Evolutionary conservation across 208 protist species (phyloP).

Genomic region (Wallacemonas sp.): DNA sequence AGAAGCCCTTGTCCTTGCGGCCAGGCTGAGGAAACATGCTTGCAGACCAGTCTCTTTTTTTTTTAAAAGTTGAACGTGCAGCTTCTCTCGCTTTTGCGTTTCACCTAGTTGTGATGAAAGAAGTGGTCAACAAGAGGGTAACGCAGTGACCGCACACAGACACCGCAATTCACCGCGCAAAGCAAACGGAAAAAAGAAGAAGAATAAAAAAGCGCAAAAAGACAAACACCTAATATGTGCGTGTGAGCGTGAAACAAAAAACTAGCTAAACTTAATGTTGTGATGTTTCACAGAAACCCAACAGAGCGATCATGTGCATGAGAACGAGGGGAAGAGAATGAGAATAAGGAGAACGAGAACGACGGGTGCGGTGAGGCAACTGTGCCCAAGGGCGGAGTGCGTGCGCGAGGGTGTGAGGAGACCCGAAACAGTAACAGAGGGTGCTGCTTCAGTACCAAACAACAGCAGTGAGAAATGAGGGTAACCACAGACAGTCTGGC

Average conservation of each 20-base stretch:
- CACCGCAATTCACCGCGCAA: neutral
- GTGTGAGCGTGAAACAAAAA: neutral
- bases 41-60: neutral
- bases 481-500: no score
- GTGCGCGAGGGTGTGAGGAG: no score
- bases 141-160: no score
- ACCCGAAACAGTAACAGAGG: no score
- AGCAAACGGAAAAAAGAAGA: conserved; percentile 17
- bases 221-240: neutral
- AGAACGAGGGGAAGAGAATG: neutral
- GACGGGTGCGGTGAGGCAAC: no score
- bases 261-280: neutral
- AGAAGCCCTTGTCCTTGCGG: conserved; percentile 76
- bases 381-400: no score
- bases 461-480: no score
- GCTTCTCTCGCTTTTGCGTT: neutral
- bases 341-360: neutral
- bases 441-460: no score
- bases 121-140: neutral
- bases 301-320: neutral
- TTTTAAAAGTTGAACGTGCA: neutral
- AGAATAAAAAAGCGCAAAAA: neutral
- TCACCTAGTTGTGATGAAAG: no score
- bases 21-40: conserved; percentile 4
- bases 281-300: neutral